phyloP scores from a whole-genome alignment of 805 yeast species.

The Starmerella scarabaei region DNA sequence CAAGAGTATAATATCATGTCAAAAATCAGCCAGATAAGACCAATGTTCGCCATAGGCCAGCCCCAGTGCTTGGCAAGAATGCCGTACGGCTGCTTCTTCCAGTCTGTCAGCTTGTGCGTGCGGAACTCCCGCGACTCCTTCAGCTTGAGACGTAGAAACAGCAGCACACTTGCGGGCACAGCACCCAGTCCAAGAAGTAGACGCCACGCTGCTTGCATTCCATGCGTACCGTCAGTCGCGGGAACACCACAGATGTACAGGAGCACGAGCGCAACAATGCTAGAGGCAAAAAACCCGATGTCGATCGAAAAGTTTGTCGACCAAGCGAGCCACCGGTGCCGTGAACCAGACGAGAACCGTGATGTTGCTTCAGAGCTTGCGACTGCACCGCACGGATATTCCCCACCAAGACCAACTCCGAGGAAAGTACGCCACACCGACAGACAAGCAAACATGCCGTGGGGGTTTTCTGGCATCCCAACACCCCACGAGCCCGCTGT shows the following conservation, averaged over 20 bases:
- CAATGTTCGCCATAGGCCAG: constrained; percentile 57
- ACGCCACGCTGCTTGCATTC: constrained; percentile 82
- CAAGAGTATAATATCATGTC: constrained; percentile 81
- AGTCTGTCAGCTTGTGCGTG: constrained; percentile 50
- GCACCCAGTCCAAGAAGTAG: constrained; percentile 82
- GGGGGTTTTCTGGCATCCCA: constrained; percentile 38
- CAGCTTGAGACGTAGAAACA: constrained; percentile 63
- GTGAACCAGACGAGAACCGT: constrained; percentile 62
- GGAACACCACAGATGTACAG: constrained; percentile 60
- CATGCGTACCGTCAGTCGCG: constrained; percentile 30
- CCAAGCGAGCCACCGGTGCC: constrained; percentile 82
- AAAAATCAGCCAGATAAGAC: constrained; percentile 81
- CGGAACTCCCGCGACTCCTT: constrained; percentile 59
- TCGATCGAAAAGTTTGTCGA: constrained; percentile 85
- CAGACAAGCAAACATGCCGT: constrained; percentile 71
- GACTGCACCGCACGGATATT: constrained; percentile 86
- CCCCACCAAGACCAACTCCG: constrained; percentile 90
- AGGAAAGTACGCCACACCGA: constrained; percentile 76
- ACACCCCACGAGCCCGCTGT: constrained; percentile 84
- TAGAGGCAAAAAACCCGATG: constrained; percentile 65
- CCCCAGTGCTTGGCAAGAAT: constrained; percentile 67
- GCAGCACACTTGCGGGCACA: constrained; percentile 66
- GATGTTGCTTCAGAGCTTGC: constrained; percentile 88
- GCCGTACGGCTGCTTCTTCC: constrained; percentile 44
- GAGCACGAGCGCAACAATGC: constrained; percentile 76